These are phyloP conservation scores for Agrocybe chaxingu DNA, from an alignment of 768 basidiomycete genomes.

Conservation along the genomic window DNA sequence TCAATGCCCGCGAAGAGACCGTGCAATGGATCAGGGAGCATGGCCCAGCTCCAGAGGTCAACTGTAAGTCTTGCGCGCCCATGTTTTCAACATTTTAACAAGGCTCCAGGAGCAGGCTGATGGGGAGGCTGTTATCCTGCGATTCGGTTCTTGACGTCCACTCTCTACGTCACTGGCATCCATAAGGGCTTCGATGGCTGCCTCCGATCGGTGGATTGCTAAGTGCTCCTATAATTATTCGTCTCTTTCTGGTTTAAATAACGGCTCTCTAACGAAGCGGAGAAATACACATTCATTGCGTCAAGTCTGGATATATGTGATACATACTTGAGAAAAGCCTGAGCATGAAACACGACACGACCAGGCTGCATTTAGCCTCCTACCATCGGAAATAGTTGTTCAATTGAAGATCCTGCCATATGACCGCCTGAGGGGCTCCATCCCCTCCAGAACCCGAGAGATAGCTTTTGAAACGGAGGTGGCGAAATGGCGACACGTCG, in stretches of 20 bases:
- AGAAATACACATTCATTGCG: too few relatives aligned
- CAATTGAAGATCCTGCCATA: too few relatives aligned
- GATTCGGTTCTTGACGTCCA: neutral
- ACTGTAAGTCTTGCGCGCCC: neutral
- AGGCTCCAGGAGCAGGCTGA: slow-evolving; percentile 2
- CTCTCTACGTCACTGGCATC: neutral
- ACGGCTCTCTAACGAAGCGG: too few relatives aligned
- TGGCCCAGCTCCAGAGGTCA: slow-evolving; percentile 33
- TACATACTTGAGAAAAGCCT: too few relatives aligned
- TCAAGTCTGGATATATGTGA: too few relatives aligned
- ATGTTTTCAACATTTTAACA: neutral
- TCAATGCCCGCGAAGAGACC: slow-evolving; percentile 70
- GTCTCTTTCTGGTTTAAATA: neutral
- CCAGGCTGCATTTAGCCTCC: too few relatives aligned
- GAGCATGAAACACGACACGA: too few relatives aligned
- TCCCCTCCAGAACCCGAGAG: too few relatives aligned
- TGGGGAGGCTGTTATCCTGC: neutral
- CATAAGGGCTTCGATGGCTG: slow-evolving; percentile 21
- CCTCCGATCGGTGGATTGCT: slow-evolving; percentile 14
- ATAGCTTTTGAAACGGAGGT: too few relatives aligned
- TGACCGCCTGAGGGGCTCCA: too few relatives aligned
- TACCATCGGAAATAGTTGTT: too few relatives aligned
- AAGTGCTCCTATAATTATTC: neutral
- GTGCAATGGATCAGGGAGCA: slow-evolving; percentile 62
- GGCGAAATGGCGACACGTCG: too few relatives aligned